Conservation (phyloP, 2,329 filamentous ascomycete genomes). For the Paraphaeosphaeria minitans region DNA sequence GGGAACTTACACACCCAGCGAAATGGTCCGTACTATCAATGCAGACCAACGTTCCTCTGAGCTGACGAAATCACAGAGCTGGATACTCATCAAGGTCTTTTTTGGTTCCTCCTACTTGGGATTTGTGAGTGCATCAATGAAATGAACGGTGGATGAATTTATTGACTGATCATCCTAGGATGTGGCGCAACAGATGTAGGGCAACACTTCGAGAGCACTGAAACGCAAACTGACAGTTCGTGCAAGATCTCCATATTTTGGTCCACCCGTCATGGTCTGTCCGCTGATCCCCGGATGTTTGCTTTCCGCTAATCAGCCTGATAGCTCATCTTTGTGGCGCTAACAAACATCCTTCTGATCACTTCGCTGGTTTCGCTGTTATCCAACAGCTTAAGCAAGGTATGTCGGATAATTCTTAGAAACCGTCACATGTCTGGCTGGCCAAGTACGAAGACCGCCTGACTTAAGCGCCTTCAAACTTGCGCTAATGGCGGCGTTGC, state of each 20-base stretch:
- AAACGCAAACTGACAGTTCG: constrained; percentile 19
- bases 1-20: constrained; percentile 65
- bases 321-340: constrained; percentile 72
- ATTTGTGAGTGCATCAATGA: constrained; percentile 59
- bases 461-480: constrained; percentile 10
- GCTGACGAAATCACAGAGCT: constrained; percentile 53
- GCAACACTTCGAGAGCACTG: not conserved
- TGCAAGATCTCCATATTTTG: constrained; percentile 56
- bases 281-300: constrained; percentile 15
- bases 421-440: constrained; percentile 9
- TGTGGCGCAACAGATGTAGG: constrained; percentile 53
- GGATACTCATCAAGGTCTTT: constrained; percentile 79
- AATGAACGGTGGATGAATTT: not conserved
- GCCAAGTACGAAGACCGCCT: constrained; percentile 4
- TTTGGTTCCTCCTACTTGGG: constrained; percentile 78
- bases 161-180: constrained; percentile 41
- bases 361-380: constrained; percentile 79
- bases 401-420: constrained; percentile 37
- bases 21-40: constrained; percentile 58
- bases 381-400: constrained; percentile 72
- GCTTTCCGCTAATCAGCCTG: constrained; percentile 31
- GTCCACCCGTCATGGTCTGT: constrained; percentile 58
- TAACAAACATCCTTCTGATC: constrained; percentile 79
- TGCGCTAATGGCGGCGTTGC: constrained; percentile 22
- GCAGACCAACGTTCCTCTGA: not conserved